These are phyloP conservation scores for Claviceps maximensis DNA, from an alignment of 2,329 filamentous ascomycete species.

Conservation along the genomic window DNA sequence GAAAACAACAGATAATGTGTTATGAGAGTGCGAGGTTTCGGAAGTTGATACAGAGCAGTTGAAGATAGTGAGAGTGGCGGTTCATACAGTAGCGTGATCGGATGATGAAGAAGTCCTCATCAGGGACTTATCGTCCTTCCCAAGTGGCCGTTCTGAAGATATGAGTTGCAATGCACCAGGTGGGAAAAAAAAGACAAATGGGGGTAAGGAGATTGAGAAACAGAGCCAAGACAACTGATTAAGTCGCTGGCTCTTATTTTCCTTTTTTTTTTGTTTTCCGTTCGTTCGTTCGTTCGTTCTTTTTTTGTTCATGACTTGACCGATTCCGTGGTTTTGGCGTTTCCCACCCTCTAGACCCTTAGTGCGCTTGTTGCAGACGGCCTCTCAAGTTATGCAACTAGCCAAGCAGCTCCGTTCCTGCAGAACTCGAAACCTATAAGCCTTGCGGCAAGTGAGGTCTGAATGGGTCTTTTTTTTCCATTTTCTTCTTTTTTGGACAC, in stretches of 20 bases:
- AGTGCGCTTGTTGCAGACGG: background rate
- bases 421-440: conserved; percentile 30
- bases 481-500: conserved; percentile 6
- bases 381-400: background rate
- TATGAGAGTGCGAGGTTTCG: background rate
- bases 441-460: conserved; percentile 54
- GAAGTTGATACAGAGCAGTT: conserved; percentile 2
- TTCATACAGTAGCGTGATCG: background rate
- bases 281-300: too few species aligned
- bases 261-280: conserved; percentile 12
- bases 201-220: conserved; percentile 10
- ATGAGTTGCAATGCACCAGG: background rate
- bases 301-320: conserved; percentile 9
- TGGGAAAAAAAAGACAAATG: conserved; percentile 1
- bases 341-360: background rate
- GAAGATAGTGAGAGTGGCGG: background rate
- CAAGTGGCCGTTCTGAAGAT: conserved; percentile 3
- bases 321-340: background rate
- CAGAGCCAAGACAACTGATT: conserved; percentile 11
- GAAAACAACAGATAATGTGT: background rate
- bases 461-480: conserved; percentile 26
- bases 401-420: conserved; percentile 22
- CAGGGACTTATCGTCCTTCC: background rate
- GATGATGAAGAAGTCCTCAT: background rate
- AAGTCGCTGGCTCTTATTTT: conserved; percentile 10